Percentiles rank a stretch among this genome's conserved stretches.
These are phyloP conservation scores for Scedosporium minutisporum DNA, from an alignment of 2,329 filamentous ascomycete species.

Conservation along the genomic window DNA sequence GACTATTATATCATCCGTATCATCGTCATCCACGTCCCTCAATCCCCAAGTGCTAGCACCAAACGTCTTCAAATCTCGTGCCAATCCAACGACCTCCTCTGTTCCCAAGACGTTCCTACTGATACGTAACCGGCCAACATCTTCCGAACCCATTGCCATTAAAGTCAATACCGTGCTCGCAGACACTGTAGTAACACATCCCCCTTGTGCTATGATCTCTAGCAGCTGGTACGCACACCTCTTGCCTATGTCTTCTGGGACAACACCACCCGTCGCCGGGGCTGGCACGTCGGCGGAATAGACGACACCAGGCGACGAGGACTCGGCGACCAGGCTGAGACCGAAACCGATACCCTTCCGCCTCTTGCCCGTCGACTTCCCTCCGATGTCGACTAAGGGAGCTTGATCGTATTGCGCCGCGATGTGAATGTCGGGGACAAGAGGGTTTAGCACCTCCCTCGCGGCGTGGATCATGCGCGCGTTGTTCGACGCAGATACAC, in stretches of 20 bases:
- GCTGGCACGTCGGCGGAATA: slow-evolving; percentile 78
- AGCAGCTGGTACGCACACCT: slow-evolving; percentile 82
- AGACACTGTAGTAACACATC: slow-evolving; percentile 66
- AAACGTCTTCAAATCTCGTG: slow-evolving; percentile 78
- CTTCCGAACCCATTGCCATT: slow-evolving; percentile 97
- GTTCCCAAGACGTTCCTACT: slow-evolving; percentile 73
- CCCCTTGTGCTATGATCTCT: slow-evolving; percentile 71
- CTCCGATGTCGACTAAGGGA: slow-evolving; percentile 41
- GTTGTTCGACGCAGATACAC: slow-evolving; percentile 88
- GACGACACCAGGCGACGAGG: slow-evolving; percentile 66
- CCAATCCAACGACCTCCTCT: slow-evolving; percentile 70
- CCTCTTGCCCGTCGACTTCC: slow-evolving; percentile 45
- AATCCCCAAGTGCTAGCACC: slow-evolving; percentile 87
- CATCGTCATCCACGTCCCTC: slow-evolving; percentile 58
- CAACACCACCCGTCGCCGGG: slow-evolving; percentile 67
- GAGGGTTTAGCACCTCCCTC: slow-evolving; percentile 73
- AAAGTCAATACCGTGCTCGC: slow-evolving; percentile 68
- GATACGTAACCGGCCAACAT: slow-evolving; percentile 78
- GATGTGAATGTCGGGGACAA: slow-evolving; percentile 84
- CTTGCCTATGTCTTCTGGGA: slow-evolving; percentile 85
- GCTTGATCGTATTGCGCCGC: slow-evolving; percentile 68
- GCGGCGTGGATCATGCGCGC: slow-evolving; percentile 89
- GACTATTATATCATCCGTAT: slow-evolving; percentile 67
- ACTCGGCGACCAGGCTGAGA: slow-evolving; percentile 82
- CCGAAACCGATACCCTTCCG: slow-evolving; percentile 85